Evolutionary conservation across 768 basidiomycete genomes (phyloP), one percentile per base, ranked within the genome.

Genomic region (Cyclocybe cylindracea): DNA sequence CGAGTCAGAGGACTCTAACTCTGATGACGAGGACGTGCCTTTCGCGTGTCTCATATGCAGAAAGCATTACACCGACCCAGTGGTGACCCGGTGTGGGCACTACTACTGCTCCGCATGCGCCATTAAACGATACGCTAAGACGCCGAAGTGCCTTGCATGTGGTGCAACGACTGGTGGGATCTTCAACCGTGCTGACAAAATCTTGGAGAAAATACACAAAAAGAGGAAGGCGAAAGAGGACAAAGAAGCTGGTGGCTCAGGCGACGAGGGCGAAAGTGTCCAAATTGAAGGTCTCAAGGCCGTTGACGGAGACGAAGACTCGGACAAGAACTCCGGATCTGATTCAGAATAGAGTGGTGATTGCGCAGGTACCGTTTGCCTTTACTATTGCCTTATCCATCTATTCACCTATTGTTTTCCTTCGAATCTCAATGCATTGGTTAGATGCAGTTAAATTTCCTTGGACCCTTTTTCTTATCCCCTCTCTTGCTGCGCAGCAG

Each of bases 21-120:
- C 82, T 36, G 86, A 86, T 59, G 85, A 88, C 51, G 90, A 93
- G 66, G 94, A 94, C 67, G 81, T 98, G 45, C 97, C 97, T 5
- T 99, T 98, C 68, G 96, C 97, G n/a, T 99, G 97, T 72, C 80
- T 98, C 61, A 88, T 99, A 58, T 98, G 97, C 70, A 86, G 96
- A 51, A 89, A 97, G 63, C 87, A 86, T 47, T 98, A 94, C 71
- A 94, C 88, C 10, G 93, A 97, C 61, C 96, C 97, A 13, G 83
- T 99, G 53, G 93, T 93, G 44, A 98, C 97, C 37, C 88, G 92
- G 47, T 99, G 97, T 70, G 92, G 90, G 3, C 97, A 98, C 69
- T 98, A 96, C 72, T 98, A 92, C 68, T 96, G 94, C 70, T 91
- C 90, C 44, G 80, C 87, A 39, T 98, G 97, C 67, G 97, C 97